Conservation (phyloP, 1,284 basidiomycete species). For the Testicularia cyperi region DNA sequence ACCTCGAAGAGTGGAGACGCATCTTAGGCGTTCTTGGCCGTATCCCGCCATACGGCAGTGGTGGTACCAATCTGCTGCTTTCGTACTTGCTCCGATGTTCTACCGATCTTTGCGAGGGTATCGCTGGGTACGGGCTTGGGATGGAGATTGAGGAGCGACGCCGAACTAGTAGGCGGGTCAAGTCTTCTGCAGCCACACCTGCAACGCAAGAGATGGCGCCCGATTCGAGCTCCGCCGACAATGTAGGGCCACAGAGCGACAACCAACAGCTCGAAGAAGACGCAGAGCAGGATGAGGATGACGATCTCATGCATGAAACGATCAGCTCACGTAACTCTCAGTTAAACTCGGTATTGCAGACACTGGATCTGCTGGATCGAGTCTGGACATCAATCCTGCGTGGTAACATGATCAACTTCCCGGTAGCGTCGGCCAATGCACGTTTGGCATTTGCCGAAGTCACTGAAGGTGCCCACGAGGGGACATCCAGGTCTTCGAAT, state of each 20-base stretch:
- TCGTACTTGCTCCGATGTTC: conserved; percentile 48
- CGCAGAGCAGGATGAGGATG: conserved; percentile 5
- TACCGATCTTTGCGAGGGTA: conserved; percentile 46
- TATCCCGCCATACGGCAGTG: conserved; percentile 40
- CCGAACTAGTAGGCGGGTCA: conserved; percentile 6
- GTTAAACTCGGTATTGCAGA: conserved; percentile 37
- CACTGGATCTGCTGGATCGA: conserved; percentile 45
- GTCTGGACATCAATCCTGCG: conserved; percentile 46
- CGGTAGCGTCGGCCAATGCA: conserved; percentile 18
- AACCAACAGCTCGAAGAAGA: background rate
- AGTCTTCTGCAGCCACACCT: no score
- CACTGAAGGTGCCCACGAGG: no score
- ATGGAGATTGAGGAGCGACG: conserved; percentile 15
- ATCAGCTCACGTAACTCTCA: conserved; percentile 8
- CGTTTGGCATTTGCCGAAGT: conserved; percentile 19
- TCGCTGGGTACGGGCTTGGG: conserved; percentile 39
- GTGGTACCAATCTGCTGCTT: conserved; percentile 40
- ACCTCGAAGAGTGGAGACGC: conserved; percentile 28
- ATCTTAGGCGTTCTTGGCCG: conserved; percentile 35
- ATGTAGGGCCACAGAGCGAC: no score
- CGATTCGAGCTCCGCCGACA: no score
- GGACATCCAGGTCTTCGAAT: background rate
- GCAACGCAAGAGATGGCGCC: no score
- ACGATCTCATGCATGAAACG: conserved; percentile 8
- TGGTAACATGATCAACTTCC: conserved; percentile 33